phyloP scores from a whole-genome alignment of 371 early-diverging fungal species.

The Fennellomyces sp. region DNA sequence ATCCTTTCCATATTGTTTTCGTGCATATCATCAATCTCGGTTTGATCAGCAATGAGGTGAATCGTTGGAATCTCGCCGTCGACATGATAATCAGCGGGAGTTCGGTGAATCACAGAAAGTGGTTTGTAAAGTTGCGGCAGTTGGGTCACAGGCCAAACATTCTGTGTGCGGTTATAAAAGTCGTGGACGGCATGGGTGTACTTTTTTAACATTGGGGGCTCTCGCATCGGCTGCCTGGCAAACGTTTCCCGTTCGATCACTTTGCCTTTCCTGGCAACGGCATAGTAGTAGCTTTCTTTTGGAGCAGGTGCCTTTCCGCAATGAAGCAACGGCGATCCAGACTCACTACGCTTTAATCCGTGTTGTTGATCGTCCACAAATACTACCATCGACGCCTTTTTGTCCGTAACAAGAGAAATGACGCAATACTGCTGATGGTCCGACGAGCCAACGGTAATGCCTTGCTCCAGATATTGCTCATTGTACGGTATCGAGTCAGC shows the following conservation, averaged over 20 bases:
- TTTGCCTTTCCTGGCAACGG: neutral
- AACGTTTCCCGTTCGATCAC: conserved; percentile 13
- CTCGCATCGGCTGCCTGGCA: neutral
- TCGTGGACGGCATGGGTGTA: too few relatives aligned
- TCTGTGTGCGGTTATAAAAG: conserved; percentile 19
- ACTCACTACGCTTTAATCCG: neutral
- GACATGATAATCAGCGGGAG: conserved; percentile 11
- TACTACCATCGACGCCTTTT: neutral
- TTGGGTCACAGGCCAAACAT: neutral
- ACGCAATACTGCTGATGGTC: too few relatives aligned
- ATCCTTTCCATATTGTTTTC: conserved; percentile 1
- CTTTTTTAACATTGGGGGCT: too few relatives aligned
- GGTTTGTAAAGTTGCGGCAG: conserved; percentile 10
- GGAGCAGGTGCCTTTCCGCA: conserved; percentile 19
- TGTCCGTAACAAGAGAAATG: neutral
- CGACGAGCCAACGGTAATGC: too few relatives aligned
- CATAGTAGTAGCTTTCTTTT: conserved; percentile 10
- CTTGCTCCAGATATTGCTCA: too few relatives aligned
- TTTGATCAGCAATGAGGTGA: conserved; percentile 15
- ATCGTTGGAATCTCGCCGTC: conserved; percentile 20
- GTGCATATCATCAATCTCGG: conserved; percentile 16
- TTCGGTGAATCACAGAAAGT: conserved; percentile 17
- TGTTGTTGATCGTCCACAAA: conserved; percentile 13
- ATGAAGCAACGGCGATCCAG: conserved; percentile 7
- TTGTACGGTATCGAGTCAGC: too few relatives aligned